Base-by-base conservation (phyloP, 2,329 filamentous ascomycete genomes). In the Trichoderma sp. region DNA sequence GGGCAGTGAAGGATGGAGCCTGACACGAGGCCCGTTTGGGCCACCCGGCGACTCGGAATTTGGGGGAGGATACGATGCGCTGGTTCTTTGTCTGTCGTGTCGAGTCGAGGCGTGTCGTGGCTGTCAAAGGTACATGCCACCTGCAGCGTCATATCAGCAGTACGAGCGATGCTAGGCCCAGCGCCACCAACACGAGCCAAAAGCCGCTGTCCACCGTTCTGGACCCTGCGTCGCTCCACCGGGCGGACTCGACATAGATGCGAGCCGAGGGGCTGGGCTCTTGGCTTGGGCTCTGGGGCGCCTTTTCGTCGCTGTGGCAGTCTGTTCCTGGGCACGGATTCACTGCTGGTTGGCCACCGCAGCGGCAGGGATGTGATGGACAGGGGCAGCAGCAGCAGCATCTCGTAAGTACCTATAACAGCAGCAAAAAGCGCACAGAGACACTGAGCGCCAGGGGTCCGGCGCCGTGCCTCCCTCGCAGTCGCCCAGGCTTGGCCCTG, bases 281-380 rank as follows among this genome's bases (percentile, higher is more conserved):
- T 43, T 14, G 39, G 39, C 39, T 43, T 13, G 11, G 32, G 32
- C 32, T 34, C 39, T 43, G 30, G 32, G 21, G 46, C n/a, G 34
- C 51, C 24, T 52, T 49, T 10, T 49, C 46, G 34, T n/a, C 43
- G 49, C 49, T 30, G 32, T 63, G 60, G 63, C 52, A 34, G 32
- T 34, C 32, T 21, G 52, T 68, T 64, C 67, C 67, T 68, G 59
- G 54, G 39, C 5, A 8, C 16, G 16, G 16, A 18, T 8, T 18
- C 39, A n/a, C 39, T 43, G 54, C 68, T 70, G 69, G 66, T 70
- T 70, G 69, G 69, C 65, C 69, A 70, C 69, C 69, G 65, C 66
- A 26, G 21, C 51, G 59, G 37, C 49, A 10, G 52, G 26, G 26
- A 24, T 49, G 46, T 18, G 52, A 55, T 30, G 26, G 28, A n/a